Percentiles rank a stretch among this genome's conserved stretches.
phyloP scores from a whole-genome alignment of 305 asterid genomes.

The Fraxinus sp. region DNA sequence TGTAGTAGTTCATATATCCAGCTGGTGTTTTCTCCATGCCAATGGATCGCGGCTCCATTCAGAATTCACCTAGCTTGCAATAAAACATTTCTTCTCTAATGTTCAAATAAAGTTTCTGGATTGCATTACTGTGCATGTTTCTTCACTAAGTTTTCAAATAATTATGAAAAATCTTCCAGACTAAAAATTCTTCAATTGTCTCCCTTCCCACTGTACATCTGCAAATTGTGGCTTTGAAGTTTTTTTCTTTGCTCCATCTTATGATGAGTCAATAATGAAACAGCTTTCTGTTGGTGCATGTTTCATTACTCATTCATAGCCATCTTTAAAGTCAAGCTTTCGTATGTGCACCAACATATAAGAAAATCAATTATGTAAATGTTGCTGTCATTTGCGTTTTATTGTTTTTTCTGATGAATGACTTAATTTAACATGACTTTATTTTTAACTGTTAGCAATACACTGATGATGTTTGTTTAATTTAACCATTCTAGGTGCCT shows the following conservation, averaged over 20 bases:
- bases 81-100: not conserved
- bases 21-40: not conserved
- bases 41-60: not conserved
- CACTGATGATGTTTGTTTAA: not conserved
- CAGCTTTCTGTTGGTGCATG: not conserved
- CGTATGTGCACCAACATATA: not conserved
- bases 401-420: not conserved
- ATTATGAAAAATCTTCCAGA: not conserved
- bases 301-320: not conserved
- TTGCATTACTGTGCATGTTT: not conserved
- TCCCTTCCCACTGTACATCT: not conserved
- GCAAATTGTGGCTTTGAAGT: not conserved
- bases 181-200: not conserved
- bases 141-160: not conserved
- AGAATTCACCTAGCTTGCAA: not conserved
- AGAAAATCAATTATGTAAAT: not conserved
- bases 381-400: not conserved
- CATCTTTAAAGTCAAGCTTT: not conserved
- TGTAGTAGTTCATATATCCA: not conserved
- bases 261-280: not conserved
- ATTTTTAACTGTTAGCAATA: not conserved
- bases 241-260: not conserved
- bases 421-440: not conserved
- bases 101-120: not conserved
- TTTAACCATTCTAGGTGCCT: not conserved